A percentile compares a stretch with the other conserved stretches of the same genome.
These are phyloP conservation scores for Coriolopsis trogii DNA, from an alignment of 1,284 basidiomycete genomes.

Conservation along the genomic window DNA sequence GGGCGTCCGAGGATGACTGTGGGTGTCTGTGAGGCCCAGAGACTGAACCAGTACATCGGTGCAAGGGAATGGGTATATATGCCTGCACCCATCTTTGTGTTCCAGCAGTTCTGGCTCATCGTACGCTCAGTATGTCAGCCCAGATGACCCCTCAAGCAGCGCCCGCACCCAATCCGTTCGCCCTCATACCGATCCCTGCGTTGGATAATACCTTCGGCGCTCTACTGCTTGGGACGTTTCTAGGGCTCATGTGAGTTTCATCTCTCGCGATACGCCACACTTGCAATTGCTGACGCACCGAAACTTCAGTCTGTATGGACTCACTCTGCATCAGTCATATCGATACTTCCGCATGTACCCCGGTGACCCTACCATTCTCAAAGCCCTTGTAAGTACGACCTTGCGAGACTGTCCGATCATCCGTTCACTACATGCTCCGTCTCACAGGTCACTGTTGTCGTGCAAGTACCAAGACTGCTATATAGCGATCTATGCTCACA, in stretches of 20 bases:
- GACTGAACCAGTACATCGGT: no score
- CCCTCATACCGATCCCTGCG: not conserved
- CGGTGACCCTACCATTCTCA: not conserved
- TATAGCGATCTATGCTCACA: not conserved
- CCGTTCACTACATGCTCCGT: not conserved
- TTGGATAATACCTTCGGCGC: conserved; percentile 7
- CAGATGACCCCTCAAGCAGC: no score
- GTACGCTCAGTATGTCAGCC: no score
- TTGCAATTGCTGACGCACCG: not conserved
- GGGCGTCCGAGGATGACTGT: no score
- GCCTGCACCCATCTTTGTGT: no score
- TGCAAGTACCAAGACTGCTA: not conserved
- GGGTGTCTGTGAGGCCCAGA: no score
- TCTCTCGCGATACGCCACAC: not conserved
- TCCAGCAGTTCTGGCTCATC: no score
- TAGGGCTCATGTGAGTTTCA: not conserved
- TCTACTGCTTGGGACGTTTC: conserved; percentile 1
- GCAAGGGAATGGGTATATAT: no score
- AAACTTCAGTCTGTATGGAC: not conserved
- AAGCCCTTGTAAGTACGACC: not conserved
- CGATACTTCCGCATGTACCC: conserved; percentile 7
- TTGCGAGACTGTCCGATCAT: not conserved
- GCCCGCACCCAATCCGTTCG: not conserved
- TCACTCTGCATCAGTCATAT: conserved; percentile 5
- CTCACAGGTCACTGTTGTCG: not conserved